phyloP scores from a whole-genome alignment of 768 basidiomycete genomes.

The Lanmaoa rubissima region DNA sequence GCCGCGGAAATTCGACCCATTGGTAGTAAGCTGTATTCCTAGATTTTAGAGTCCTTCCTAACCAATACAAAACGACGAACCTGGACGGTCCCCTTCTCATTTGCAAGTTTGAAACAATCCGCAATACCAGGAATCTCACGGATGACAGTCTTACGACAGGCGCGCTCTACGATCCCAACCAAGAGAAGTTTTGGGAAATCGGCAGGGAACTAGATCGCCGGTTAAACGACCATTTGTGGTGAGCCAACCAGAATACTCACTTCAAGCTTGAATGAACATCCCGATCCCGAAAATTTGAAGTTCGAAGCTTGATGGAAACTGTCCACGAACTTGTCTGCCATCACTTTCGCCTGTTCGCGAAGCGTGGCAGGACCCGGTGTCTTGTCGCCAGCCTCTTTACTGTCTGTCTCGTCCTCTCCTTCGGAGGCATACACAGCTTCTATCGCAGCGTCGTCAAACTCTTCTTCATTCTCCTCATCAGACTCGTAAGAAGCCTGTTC shows the following conservation, averaged over 20 bases:
- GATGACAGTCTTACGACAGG: conserved; percentile 80
- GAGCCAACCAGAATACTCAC: conserved; percentile 44
- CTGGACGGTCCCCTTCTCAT: conserved; percentile 51
- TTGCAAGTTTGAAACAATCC: conserved; percentile 69
- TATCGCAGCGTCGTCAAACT: conserved; percentile 51
- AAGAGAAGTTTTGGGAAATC: conserved; percentile 91
- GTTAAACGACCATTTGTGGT: not conserved
- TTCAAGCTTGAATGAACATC: conserved; percentile 80
- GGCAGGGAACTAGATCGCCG: conserved; percentile 65
- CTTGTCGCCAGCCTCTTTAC: conserved; percentile 23
- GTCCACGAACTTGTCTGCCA: conserved; percentile 52
- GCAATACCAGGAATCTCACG: conserved; percentile 88
- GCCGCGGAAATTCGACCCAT: conserved; percentile 90
- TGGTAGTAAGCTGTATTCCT: conserved; percentile 64
- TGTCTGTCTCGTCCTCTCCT: conserved; percentile 38
- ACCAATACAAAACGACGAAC: conserved; percentile 31
- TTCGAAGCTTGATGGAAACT: conserved; percentile 63
- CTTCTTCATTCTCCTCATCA: conserved; percentile 47
- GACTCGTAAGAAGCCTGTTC: conserved; percentile 75
- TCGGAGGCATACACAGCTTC: conserved; percentile 63
- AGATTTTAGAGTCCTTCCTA: not conserved
- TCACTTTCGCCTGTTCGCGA: conserved; percentile 40
- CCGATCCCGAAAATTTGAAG: conserved; percentile 66
- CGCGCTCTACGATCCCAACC: conserved; percentile 88
- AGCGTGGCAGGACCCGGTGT: conserved; percentile 30